phyloP scores from a whole-genome alignment of 352 stramenopile species.

The Globisporangium polare region DNA sequence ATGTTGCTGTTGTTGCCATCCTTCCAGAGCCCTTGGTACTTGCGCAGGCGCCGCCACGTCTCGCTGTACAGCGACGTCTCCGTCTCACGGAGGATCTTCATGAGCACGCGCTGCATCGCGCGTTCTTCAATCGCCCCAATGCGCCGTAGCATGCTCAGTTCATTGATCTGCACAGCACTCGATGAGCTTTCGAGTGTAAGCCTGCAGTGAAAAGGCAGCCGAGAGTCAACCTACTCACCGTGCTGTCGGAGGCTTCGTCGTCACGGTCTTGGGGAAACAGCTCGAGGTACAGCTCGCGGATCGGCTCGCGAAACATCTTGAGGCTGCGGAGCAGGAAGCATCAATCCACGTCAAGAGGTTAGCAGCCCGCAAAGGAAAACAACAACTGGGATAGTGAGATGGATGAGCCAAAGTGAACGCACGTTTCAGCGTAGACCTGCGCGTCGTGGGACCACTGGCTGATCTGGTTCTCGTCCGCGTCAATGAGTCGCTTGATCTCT shows the following conservation, averaged over 20 bases:
- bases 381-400: not conserved
- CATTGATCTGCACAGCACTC: constrained; percentile 20
- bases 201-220: not conserved
- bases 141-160: constrained; percentile 37
- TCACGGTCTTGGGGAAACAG: constrained; percentile 38
- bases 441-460: constrained; percentile 42
- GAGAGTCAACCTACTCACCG: constrained; percentile 14
- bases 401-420: not conserved
- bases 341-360: not conserved
- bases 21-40: constrained; percentile 34
- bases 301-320: constrained; percentile 45
- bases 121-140: constrained; percentile 62
- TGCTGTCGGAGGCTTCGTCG: constrained; percentile 38
- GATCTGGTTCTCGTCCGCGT: constrained; percentile 43
- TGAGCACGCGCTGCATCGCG: constrained; percentile 58
- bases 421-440: constrained; percentile 51
- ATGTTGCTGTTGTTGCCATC: not conserved
- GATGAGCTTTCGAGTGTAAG: not conserved
- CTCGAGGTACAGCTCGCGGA: constrained; percentile 48
- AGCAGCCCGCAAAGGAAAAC: not conserved
- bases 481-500: constrained; percentile 53
- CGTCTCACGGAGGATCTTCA: constrained; percentile 50
- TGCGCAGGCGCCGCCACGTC: constrained; percentile 38
- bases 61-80: constrained; percentile 31
- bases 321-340: constrained; percentile 20